Conservation (phyloP, 1,284 basidiomycete species). For the Schizophyllum commune region DNA sequence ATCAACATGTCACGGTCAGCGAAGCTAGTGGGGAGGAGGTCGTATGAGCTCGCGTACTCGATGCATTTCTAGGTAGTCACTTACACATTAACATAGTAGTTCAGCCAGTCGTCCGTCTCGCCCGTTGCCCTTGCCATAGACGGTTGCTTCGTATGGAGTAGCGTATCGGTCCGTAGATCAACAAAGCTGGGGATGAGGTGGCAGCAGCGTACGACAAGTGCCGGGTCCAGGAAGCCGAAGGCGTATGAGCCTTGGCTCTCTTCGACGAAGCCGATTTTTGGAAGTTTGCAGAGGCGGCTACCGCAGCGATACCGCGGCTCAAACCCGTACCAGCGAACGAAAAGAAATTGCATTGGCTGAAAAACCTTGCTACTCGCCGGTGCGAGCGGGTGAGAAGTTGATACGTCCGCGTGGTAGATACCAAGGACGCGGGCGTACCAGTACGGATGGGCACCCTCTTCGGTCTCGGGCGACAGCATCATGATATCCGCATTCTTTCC, state of each 20-base stretch:
- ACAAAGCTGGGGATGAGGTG: constrained; percentile 2
- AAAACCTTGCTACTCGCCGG: constrained; percentile 1
- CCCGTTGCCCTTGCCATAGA: neutral
- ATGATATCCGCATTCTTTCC: constrained; percentile 21
- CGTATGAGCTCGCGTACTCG: too few relatives aligned
- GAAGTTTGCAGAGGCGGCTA: neutral
- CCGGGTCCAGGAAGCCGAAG: constrained; percentile 3
- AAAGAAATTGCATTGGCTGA: constrained; percentile 20
- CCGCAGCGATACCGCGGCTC: constrained; percentile 4
- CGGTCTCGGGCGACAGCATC: constrained; percentile 6
- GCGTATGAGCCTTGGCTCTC: neutral
- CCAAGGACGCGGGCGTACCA: constrained; percentile 28
- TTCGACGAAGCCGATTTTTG: constrained; percentile 1
- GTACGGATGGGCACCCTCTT: constrained; percentile 17
- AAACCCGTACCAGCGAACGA: constrained; percentile 22
- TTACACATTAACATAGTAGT: neutral
- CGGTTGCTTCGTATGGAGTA: neutral
- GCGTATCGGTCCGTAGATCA: neutral
- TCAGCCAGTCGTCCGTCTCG: neutral
- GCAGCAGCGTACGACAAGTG: neutral
- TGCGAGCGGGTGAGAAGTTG: constrained; percentile 3
- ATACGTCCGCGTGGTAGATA: constrained; percentile 25
- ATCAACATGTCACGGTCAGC: neutral
- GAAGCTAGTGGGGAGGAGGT: neutral
- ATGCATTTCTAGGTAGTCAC: neutral